Base-by-base conservation (phyloP, 345 rosid species). In the Gossypium longicalyx region DNA sequence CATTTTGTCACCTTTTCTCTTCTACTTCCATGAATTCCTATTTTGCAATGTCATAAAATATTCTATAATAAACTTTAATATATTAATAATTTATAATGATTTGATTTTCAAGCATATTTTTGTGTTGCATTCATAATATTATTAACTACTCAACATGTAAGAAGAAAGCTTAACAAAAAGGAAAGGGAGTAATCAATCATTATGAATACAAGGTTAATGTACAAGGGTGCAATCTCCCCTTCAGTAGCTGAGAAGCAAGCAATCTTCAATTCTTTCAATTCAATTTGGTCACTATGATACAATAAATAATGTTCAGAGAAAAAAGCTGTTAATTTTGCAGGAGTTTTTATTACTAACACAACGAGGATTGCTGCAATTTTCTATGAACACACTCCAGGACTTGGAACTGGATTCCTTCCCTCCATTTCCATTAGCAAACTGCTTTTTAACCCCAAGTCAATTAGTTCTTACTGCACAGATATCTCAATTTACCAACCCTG, bases 231-330 rank as follows among this genome's bases (percentile, higher is more conserved):
- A 72, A 61, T 63, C 73, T 58, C 57, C 72, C 27, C 72, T 47
- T 12, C n/a, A 19, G 56, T 29, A 63, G 74, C 78, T 34, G 67
- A 47, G 75, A 54, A 74, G 53, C 79, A 76, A 29, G 56, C 59
- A n/a, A 51, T 56, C 76, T 71, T 67, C 70, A 75, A 34, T 34
- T 48, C 82, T 77, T 71, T 67, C 74, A 56, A 52, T 78, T 72
- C 74, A 76, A 67, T 67, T 34, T 67, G 71, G 56, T 67, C 41
- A 22, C 41, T 73, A 48, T 43, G 73, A 19, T 20, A 64, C 27
- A 41, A 64, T 41, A 64, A 64, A 64, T 38, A 19, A 41, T 41
- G 48, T 64, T 48, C 71, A 22, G 38, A 12, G 34, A 68, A 19
- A 70, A 67, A 44, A 60, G 54, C 9, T 47, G n/a, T 44, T 23